phyloP scores from a whole-genome alignment of 2,329 filamentous ascomycete genomes.

The Beauveria sp. region DNA sequence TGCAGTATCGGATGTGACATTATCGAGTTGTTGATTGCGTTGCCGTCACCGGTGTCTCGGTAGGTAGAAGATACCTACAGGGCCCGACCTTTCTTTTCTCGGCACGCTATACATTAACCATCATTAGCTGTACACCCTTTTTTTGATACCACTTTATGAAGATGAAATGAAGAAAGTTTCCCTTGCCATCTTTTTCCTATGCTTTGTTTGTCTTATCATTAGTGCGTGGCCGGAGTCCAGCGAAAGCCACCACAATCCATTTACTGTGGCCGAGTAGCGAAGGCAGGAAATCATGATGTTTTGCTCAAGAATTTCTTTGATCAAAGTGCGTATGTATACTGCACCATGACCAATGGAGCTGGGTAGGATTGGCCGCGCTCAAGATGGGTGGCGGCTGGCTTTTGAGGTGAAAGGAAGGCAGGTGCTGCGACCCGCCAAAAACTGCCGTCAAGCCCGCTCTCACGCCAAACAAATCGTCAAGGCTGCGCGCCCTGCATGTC shows the following conservation, averaged over 20 bases:
- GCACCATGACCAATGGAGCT: no score
- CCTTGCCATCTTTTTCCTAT: background rate
- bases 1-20: background rate
- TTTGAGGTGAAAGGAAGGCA: background rate
- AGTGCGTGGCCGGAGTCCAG: background rate
- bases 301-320: background rate
- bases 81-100: background rate
- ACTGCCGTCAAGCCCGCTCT: background rate
- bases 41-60: background rate
- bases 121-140: slow-evolving; percentile 6
- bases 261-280: background rate
- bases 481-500: slow-evolving; percentile 10
- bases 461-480: background rate
- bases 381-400: background rate
- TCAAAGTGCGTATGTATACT: background rate
- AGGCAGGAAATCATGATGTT: background rate
- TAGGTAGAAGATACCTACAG: background rate
- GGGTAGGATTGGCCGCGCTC: no score
- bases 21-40: background rate
- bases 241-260: background rate
- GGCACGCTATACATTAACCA: background rate
- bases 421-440: background rate
- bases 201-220: background rate
- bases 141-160: slow-evolving; percentile 6
- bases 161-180: slow-evolving; percentile 3